Conservation (phyloP, 1,284 basidiomycete genomes). For the Papiliotrema fonsecae region DNA sequence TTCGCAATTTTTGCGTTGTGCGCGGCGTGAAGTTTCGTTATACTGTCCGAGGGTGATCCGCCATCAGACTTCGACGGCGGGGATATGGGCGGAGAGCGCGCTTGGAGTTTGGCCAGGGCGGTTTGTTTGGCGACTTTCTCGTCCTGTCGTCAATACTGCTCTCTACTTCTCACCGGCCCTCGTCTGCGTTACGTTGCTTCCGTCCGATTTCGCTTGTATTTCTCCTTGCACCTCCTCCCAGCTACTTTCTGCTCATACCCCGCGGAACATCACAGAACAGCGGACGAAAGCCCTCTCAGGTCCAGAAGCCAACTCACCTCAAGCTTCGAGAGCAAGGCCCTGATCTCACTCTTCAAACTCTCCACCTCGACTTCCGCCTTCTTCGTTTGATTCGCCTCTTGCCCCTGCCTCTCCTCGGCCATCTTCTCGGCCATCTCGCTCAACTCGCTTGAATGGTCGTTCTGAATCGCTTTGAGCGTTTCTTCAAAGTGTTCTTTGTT, state of each 20-base stretch:
- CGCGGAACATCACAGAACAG: too few species aligned
- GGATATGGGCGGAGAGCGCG: constrained; percentile 12
- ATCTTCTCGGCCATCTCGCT: constrained; percentile 3
- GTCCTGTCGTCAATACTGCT: constrained; percentile 3
- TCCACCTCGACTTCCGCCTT: constrained; percentile 1
- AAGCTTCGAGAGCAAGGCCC: constrained; percentile 5
- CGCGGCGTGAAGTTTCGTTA: constrained; percentile 26
- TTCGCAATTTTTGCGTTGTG: constrained; percentile 32
- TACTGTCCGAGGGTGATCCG: neutral
- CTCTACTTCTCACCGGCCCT: too few species aligned
- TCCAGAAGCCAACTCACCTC: constrained; percentile 11
- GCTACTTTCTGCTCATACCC: too few species aligned
- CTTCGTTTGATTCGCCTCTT: neutral
- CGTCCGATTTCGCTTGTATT: too few species aligned
- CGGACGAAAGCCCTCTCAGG: neutral
- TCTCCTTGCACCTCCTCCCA: too few species aligned
- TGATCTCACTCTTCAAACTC: constrained; percentile 7
- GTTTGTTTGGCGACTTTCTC: constrained; percentile 17
- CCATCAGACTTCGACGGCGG: constrained; percentile 3
- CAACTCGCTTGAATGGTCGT: constrained; percentile 8
- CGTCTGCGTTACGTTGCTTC: too few species aligned
- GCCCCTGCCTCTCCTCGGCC: constrained; percentile 1
- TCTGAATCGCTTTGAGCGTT: constrained; percentile 19
- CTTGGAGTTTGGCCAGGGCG: constrained; percentile 14
- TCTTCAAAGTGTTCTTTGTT: constrained; percentile 37